Percentiles rank a stretch among this genome's conserved stretches.
Evolutionary conservation across 2,329 filamentous ascomycete genomes (phyloP).

Genomic region (Coleophoma eucalyptorum): DNA sequence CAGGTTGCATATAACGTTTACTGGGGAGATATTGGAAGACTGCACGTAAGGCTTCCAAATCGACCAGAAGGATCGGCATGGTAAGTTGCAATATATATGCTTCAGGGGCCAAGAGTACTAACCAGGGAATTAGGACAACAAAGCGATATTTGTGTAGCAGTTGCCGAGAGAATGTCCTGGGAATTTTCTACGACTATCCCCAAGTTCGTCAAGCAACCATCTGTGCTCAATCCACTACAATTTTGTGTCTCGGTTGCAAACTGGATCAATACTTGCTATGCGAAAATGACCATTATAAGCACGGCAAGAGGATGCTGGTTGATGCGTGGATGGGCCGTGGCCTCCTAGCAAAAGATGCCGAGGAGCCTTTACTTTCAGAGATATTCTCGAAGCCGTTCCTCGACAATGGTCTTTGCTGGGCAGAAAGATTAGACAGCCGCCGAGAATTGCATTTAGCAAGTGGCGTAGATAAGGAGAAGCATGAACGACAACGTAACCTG

Average conservation of each 20-base stretch:
- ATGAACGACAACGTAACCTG: background rate
- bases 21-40: slow-evolving; percentile 3
- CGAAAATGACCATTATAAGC: slow-evolving; percentile 23
- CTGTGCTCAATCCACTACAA: background rate
- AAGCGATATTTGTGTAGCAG: slow-evolving; percentile 3
- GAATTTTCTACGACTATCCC: slow-evolving; percentile 15
- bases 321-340: background rate
- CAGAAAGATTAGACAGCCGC: background rate
- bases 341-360: background rate
- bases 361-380: background rate
- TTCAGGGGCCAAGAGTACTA: background rate
- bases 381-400: background rate
- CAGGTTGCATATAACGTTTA: slow-evolving; percentile 10
- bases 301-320: slow-evolving; percentile 14
- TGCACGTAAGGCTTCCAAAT: background rate
- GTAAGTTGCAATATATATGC: slow-evolving; percentile 5
- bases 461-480: background rate
- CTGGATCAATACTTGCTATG: slow-evolving; percentile 6
- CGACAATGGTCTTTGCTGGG: background rate
- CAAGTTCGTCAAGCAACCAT: background rate
- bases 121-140: slow-evolving; percentile 2
- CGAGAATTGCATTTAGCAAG: background rate
- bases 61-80: slow-evolving; percentile 9
- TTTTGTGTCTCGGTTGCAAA: slow-evolving; percentile 15
- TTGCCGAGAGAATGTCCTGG: slow-evolving; percentile 8